Evolutionary conservation across 106 monocot species (phyloP), one percentile per base, ranked within the genome.

Genomic region (Chionographis japonica): DNA sequence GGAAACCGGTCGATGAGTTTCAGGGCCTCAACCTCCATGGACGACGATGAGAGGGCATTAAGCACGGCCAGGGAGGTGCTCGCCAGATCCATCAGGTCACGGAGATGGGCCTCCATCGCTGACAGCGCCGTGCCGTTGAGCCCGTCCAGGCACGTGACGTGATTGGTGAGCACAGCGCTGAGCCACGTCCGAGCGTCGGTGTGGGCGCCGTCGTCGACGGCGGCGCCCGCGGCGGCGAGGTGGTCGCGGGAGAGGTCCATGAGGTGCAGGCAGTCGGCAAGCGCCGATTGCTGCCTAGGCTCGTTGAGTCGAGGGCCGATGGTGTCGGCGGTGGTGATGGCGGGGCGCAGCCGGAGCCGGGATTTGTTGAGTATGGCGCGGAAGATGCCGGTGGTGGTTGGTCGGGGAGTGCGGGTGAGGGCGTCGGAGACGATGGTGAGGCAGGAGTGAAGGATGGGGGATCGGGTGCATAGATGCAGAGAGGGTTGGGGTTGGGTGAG

Each of bases 1-100:
- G 46, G 46, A 5, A 6, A 10, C 8, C 5, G 46, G 8, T 10
- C 8, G 9, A 46, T 6, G 46, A 46, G 46, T 27, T 27, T 27
- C 8, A 46, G 5, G 46, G 46, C 46, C 46, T 46, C 46, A 5
- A 0, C 8, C 8, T 6, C 8, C 8, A 10, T 40, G 2, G 41
- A 9, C 14, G 49, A 39, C 6, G 37, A 14, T 9, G 69, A 13
- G 38, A 64, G 49, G 38, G 75, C 52, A 40, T 62, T 79, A 53
- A 85, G 73, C 11, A 80, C 66, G 56, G 85, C 76, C 15, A 85
- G 80, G 8, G 85, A 52, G 11, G 76, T 68, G 61, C 77, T 80
- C n/a, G 74, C 61, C 13, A 70, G 40, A 1, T 39, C 39, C 37
- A 14, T 73, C 12, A 85, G 54, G 40, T 57, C 42, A 4, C 68